Percentiles rank a stretch among this genome's conserved stretches.
phyloP scores from a whole-genome alignment of 148 eudicot species.

The Camellia granthamiana region DNA sequence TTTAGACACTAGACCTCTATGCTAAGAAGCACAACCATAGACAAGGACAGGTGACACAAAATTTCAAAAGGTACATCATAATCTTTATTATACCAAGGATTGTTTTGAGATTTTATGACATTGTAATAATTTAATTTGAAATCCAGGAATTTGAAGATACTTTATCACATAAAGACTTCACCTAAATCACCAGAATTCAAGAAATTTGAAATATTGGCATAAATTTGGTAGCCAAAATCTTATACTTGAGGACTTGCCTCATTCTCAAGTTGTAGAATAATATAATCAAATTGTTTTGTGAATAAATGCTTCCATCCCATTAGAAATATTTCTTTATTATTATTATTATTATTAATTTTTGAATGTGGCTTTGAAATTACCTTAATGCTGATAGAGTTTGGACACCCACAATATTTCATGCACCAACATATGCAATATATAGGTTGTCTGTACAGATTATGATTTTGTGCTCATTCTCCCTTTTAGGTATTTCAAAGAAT shows the following conservation, averaged over 20 bases:
- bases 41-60: too few species aligned
- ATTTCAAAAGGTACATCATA: too few species aligned
- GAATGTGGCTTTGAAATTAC: neutral
- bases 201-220: neutral
- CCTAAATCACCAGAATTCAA: neutral
- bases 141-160: neutral
- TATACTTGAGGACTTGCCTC: neutral
- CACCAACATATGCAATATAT: neutral
- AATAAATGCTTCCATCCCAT: too few species aligned
- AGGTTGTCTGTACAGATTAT: neutral
- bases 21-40: too few species aligned
- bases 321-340: too few species aligned
- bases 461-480: constrained; percentile 22
- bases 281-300: neutral
- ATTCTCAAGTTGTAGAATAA: neutral
- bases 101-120: too few species aligned
- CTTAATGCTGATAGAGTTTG: neutral
- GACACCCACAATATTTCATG: neutral
- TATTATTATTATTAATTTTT: too few species aligned
- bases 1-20: too few species aligned
- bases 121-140: neutral
- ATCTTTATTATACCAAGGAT: too few species aligned
- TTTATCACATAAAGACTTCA: neutral
- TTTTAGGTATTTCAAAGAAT: constrained; percentile 82
- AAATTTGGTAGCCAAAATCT: neutral